These are phyloP conservation scores for Metschnikowia vanudenii DNA, from an alignment of 805 yeast species.

Conservation along the genomic window DNA sequence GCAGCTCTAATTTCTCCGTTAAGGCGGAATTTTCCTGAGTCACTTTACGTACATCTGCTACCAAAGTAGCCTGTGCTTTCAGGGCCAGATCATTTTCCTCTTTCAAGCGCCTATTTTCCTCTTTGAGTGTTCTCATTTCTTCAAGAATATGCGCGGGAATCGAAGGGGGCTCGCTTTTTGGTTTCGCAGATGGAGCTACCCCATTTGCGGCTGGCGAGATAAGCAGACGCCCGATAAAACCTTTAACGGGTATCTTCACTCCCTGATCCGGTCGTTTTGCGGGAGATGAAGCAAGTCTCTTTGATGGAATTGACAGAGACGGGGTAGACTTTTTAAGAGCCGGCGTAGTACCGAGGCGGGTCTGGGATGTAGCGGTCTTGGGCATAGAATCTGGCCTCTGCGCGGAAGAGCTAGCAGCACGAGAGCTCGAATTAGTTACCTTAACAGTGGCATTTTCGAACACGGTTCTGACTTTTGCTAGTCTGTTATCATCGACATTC, in stretches of 20 bases:
- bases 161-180: not conserved
- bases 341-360: constrained; percentile 6
- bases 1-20: constrained; percentile 9
- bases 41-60: constrained; percentile 25
- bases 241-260: constrained; percentile 30
- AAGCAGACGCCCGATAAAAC: constrained; percentile 45
- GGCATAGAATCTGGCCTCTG: not conserved
- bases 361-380: not conserved
- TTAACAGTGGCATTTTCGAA: constrained; percentile 56
- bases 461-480: constrained; percentile 60
- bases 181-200: not conserved
- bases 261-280: constrained; percentile 40
- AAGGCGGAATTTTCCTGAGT: constrained; percentile 28
- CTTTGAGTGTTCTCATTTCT: constrained; percentile 44
- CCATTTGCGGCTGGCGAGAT: constrained; percentile 24
- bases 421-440: constrained; percentile 17
- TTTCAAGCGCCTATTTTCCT: constrained; percentile 52
- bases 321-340: constrained; percentile 8
- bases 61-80: constrained; percentile 24
- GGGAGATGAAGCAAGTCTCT: constrained; percentile 72
- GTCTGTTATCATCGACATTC: constrained; percentile 74
- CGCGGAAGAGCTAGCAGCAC: constrained; percentile 13
- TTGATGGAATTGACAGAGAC: constrained; percentile 50
- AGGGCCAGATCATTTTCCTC: constrained; percentile 21
- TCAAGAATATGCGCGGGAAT: constrained; percentile 6